Conservation (phyloP, 352 stramenopile species). For the Phytophthora hibernalis region DNA sequence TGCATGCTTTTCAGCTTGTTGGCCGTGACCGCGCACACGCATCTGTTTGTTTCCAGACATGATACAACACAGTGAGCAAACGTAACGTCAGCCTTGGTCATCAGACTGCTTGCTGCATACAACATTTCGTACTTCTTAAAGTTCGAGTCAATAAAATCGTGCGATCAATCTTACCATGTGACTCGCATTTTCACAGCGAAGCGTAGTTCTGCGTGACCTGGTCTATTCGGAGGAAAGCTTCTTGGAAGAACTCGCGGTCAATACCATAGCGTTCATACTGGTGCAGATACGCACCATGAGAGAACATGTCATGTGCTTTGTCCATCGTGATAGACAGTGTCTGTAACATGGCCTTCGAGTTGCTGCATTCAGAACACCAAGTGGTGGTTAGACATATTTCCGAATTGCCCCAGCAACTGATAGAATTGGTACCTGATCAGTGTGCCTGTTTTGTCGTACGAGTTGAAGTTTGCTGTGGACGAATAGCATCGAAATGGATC, state of each 20-base stretch:
- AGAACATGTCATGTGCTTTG: slow-evolving; percentile 76
- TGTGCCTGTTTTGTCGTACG: slow-evolving; percentile 76
- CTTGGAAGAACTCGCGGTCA: slow-evolving; percentile 68
- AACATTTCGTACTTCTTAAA: background rate
- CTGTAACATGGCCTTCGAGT: slow-evolving; percentile 67
- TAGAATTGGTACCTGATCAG: slow-evolving; percentile 47
- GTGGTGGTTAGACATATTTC: slow-evolving; percentile 1
- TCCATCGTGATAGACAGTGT: slow-evolving; percentile 58
- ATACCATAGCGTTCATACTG: slow-evolving; percentile 67
- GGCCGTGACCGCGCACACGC: background rate
- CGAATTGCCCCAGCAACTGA: background rate
- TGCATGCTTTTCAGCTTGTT: slow-evolving; percentile 8
- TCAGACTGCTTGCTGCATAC: background rate
- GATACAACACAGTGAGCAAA: background rate
- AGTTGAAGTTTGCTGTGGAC: slow-evolving; percentile 48
- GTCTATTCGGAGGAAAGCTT: slow-evolving; percentile 72
- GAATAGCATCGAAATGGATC: slow-evolving; percentile 45
- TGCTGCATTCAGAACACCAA: slow-evolving; percentile 40
- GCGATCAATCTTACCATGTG: background rate
- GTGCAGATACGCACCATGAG: slow-evolving; percentile 65
- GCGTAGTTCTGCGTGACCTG: slow-evolving; percentile 76
- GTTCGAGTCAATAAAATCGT: background rate
- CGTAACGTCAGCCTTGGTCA: background rate
- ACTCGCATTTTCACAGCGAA: slow-evolving; percentile 21
- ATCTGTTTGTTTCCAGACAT: no score